Evolutionary conservation across 2,329 filamentous ascomycete genomes (phyloP).

Genomic region (Arthrobotrys megalospora): DNA sequence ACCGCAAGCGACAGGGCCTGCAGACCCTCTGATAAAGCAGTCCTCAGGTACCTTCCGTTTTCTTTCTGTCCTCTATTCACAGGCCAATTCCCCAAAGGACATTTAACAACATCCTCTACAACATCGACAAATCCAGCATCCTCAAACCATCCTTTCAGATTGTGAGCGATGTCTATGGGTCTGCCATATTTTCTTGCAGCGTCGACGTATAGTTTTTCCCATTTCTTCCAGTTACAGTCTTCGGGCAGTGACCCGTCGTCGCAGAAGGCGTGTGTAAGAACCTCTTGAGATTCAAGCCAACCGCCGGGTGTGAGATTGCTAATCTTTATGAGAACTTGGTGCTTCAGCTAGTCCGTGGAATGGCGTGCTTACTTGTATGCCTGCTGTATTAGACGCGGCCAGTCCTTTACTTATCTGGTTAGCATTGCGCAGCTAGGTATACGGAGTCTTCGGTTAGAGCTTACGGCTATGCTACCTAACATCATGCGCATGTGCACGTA

Average conservation of each 20-base stretch:
- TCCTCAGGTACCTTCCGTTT: conserved; percentile 68
- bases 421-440: not conserved
- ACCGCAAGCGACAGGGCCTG: conserved; percentile 66
- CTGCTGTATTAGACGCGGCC: conserved; percentile 52
- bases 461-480: conserved; percentile 58
- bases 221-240: conserved; percentile 62
- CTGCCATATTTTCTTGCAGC: conserved; percentile 66
- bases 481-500: conserved; percentile 60
- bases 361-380: conserved; percentile 46
- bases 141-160: conserved; percentile 69
- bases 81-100: conserved; percentile 72
- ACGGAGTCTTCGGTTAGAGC: not conserved
- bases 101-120: conserved; percentile 70
- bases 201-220: conserved; percentile 64
- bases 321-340: not conserved
- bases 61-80: conserved; percentile 72
- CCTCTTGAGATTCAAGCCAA: conserved; percentile 69
- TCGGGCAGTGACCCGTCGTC: conserved; percentile 68
- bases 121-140: conserved; percentile 73
- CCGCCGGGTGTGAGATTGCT: conserved; percentile 68
- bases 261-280: conserved; percentile 67
- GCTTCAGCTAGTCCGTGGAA: not conserved
- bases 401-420: conserved; percentile 32
- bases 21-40: conserved; percentile 67
- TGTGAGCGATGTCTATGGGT: conserved; percentile 66